Percentiles rank a stretch among this genome's conserved stretches.
Evolutionary conservation across 1,284 basidiomycete species (phyloP).

Genomic region (Melampsora medusae): DNA sequence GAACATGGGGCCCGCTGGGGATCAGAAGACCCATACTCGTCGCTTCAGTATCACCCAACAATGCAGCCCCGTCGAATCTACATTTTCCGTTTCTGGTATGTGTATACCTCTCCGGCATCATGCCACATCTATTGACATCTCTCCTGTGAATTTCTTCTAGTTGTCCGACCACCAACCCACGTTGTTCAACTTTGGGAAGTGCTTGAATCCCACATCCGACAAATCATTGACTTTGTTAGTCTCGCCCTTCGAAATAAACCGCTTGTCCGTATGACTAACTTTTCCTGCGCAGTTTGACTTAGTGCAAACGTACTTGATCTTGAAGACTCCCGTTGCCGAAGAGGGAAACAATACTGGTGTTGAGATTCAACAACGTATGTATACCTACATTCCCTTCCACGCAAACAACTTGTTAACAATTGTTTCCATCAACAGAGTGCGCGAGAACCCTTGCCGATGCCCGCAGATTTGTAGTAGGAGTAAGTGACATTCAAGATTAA

Average conservation of each 20-base stretch:
- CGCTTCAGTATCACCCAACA: constrained; percentile 41
- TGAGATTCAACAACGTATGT: constrained; percentile 43
- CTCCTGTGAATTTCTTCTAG: not conserved
- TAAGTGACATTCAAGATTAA: not conserved
- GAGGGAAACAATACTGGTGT: constrained; percentile 45
- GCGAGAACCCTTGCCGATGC: constrained; percentile 35
- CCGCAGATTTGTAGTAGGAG: constrained; percentile 40
- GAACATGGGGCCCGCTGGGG: not conserved
- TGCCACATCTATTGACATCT: not conserved
- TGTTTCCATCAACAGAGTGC: constrained; percentile 19
- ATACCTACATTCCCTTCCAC: not conserved
- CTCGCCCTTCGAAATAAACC: not conserved
- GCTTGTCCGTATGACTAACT: not conserved
- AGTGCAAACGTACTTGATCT: constrained; percentile 38
- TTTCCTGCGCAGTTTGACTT: constrained; percentile 17
- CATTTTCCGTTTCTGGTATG: constrained; percentile 32
- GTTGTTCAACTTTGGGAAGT: constrained; percentile 39
- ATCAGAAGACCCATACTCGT: constrained; percentile 4
- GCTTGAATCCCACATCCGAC: constrained; percentile 17
- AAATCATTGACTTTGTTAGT: constrained; percentile 25
- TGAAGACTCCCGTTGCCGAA: constrained; percentile 42
- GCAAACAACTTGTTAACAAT: not conserved
- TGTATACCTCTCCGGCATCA: not conserved
- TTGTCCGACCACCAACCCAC: constrained; percentile 31
- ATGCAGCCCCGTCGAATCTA: constrained; percentile 13